Evolutionary conservation across 306 rosid genomes (phyloP), one percentile per base, ranked within the genome.

Genomic region (Malus sylvestris): DNA sequence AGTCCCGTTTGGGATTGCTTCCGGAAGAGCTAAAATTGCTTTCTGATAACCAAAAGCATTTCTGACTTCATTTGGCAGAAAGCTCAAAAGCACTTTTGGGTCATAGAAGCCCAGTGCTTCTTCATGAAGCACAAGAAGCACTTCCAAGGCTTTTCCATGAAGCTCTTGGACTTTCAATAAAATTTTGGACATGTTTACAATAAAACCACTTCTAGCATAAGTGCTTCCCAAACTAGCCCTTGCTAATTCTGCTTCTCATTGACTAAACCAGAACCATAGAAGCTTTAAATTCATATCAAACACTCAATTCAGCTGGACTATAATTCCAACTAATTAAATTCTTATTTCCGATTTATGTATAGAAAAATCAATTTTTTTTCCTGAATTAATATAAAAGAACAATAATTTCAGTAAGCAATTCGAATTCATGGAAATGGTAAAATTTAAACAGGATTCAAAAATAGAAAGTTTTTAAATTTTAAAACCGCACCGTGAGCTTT

Each of bases 401-500:
- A 30, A 64, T 38, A 33, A 33, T 35, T 66, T 44, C 49, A 38
- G 46, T 19, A 16, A 15, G 8, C 20, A 49, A 66, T 33, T 33
- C 15, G 40, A 66, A 33, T 35, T 20, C 38, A 13, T 33, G 29
- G 16, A 60, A 60, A 60, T 25, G 15, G 16, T 25, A 25, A 59
- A 60, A 23, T 60, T 60, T 22, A 10, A 60, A 60, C 5, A 60
- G 65, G 65, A 13, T 25, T 60, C 16, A 33, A 8, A 66, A 20
- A 66, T 7, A 33, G 2, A 51, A 51, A 49, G 57, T 38, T 71
- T 19, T 42, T 23, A 12, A 62, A 63, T 8, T 14, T 45, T 22
- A 20, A 77, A 45, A 16, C 15, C 13, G 77, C 87, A 93, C 97
- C 96, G 93, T 89, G 76, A 92, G 91, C 79, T 85, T 91, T 62